Evolutionary conservation across 805 yeast genomes (phyloP).

Genomic region (Priceomyces medius): DNA sequence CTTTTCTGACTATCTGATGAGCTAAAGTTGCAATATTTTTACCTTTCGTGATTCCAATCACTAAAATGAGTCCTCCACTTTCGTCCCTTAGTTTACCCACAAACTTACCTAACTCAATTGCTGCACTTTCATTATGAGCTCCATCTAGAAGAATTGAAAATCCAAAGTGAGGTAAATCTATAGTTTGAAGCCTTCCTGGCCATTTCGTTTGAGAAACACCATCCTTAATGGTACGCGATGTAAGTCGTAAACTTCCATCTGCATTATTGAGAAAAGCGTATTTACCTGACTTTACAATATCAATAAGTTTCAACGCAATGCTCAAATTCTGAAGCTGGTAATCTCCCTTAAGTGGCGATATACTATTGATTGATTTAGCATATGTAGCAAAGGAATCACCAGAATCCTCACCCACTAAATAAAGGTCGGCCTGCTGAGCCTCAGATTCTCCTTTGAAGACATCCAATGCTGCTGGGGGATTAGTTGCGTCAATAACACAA

Average conservation of each 20-base stretch:
- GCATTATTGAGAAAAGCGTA: background rate
- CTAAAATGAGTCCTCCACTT: constrained; percentile 46
- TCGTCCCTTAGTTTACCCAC: constrained; percentile 26
- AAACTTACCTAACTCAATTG: constrained; percentile 63
- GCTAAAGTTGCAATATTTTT: constrained; percentile 58
- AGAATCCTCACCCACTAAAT: background rate
- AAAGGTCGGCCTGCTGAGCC: constrained; percentile 24
- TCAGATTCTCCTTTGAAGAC: constrained; percentile 43
- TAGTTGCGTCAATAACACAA: constrained; percentile 71
- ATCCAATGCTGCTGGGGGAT: constrained; percentile 48
- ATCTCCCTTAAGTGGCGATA: constrained; percentile 63
- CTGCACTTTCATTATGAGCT: constrained; percentile 89
- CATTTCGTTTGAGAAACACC: constrained; percentile 64
- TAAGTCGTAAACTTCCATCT: constrained; percentile 21
- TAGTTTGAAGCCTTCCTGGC: constrained; percentile 83
- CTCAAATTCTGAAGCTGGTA: constrained; percentile 73
- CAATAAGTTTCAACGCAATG: constrained; percentile 60
- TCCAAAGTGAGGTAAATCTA: constrained; percentile 21
- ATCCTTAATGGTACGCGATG: constrained; percentile 31
- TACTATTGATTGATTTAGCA: constrained; percentile 3
- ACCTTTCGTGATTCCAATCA: constrained; percentile 76
- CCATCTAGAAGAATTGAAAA: constrained; percentile 68
- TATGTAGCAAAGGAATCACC: background rate
- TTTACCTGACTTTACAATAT: constrained; percentile 21
- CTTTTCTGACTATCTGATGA: constrained; percentile 42